Conservation (phyloP, 2,329 filamentous ascomycete genomes). For the Ophiostoma sp. region DNA sequence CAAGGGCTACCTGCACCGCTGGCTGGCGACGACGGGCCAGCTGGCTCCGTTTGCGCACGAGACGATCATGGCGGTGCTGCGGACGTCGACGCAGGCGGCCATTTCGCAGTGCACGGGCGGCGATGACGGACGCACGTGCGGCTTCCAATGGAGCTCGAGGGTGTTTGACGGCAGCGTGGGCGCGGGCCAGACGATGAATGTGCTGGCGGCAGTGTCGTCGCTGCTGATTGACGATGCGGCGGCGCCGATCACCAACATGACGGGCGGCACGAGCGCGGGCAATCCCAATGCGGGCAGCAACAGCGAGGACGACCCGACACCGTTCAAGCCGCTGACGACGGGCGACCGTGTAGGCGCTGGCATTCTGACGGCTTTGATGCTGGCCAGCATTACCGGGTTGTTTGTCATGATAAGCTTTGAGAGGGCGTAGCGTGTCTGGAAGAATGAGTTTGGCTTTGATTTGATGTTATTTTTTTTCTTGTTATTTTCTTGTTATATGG, state of each 20-base stretch:
- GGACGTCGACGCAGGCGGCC: conserved; percentile 45
- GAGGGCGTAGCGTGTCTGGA: neutral
- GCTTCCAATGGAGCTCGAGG: conserved; percentile 47
- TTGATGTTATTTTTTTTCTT: conserved; percentile 4
- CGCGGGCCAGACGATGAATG: conserved; percentile 53
- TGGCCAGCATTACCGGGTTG: conserved; percentile 36
- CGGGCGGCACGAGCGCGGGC: conserved; percentile 49
- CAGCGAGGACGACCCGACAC: conserved; percentile 26
- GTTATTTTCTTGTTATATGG: neutral
- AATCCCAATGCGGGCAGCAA: conserved; percentile 44
- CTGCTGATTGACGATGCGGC: conserved; percentile 36
- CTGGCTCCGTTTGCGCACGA: conserved; percentile 46
- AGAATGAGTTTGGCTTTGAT: neutral
- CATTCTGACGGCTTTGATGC: conserved; percentile 55
- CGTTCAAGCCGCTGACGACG: conserved; percentile 42
- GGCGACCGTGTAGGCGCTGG: conserved; percentile 65
- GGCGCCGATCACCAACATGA: conserved; percentile 38
- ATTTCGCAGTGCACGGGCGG: conserved; percentile 46
- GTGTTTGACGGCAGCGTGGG: conserved; percentile 47
- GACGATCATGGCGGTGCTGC: conserved; percentile 43
- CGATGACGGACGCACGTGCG: conserved; percentile 42
- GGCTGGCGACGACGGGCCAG: conserved; percentile 46
- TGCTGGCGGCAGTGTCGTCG: conserved; percentile 46
- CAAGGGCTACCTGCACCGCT: conserved; percentile 52
- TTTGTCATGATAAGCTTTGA: conserved; percentile 36